Evolutionary conservation across 1,284 basidiomycete species (phyloP), one percentile per base, ranked within the genome.

Genomic region (Puccinia polysora): DNA sequence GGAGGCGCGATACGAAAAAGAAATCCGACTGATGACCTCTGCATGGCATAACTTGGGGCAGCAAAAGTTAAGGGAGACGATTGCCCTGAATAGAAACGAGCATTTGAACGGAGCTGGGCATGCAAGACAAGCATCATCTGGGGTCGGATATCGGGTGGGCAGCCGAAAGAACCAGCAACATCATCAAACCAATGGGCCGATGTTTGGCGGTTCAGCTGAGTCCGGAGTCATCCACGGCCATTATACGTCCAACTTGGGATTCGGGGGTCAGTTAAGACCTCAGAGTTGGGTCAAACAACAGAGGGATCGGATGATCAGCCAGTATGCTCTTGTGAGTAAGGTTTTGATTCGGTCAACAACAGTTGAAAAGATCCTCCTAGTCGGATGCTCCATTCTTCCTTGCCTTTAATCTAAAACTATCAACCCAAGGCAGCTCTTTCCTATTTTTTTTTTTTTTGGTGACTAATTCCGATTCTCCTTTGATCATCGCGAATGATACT

Each of bases 251-350:
- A 64, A 49, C 30, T n/a, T 50, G 34, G 55, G 58, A 14, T 60
- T 60, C 56, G 67, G 67, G 2, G 58, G 55, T 8, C 52, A 58
- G 43, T 49, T 70, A 25, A 60, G 58, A 60, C 67, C 67, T 34
- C 56, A 70, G n/a, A 62, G 56, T 52, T 70, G 67, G 67, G 67
- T 70, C 34, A 70, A 60, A 53, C 67, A 70, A 62, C 67, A 70
- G 67, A 43, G 67, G 7, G 67, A 62, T 40, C 30, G 67, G 49
- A 38, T 62, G 25, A 50, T 70, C n/a, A 62, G 38, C 52, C 43
- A 60, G 40, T 55, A 60, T 38, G 55, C 56, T 47, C 32, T 70
- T 34, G 67, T 70, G 20, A 70, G 67, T 70, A 50, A 50, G 8
- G 20, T 43, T 43, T 43, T 43, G 8, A 43, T 43, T 43, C 18